Conservation (phyloP, 495 filamentous ascomycete species). For the Beverwykella pulmonaria region DNA sequence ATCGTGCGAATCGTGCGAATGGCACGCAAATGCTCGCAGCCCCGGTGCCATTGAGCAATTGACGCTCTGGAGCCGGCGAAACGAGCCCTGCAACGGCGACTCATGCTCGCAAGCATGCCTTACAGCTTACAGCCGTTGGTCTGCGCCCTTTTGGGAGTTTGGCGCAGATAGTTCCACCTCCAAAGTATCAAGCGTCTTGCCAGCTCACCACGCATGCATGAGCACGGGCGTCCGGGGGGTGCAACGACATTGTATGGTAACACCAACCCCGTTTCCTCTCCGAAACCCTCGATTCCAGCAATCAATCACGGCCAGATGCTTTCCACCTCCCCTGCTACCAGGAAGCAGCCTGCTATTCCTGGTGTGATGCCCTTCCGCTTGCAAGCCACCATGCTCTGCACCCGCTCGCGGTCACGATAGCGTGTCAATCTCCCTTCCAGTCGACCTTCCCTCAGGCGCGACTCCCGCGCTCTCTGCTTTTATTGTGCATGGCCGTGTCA, state of each 20-base stretch:
- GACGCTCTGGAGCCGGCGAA: neutral
- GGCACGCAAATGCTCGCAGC: constrained; percentile 7
- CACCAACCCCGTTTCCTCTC: constrained; percentile 36
- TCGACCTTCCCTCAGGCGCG: constrained; percentile 39
- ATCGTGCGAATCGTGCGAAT: constrained; percentile 12
- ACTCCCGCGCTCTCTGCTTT: constrained; percentile 32
- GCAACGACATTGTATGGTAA: constrained; percentile 39
- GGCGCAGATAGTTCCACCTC: constrained; percentile 58
- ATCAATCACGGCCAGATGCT: constrained; percentile 21
- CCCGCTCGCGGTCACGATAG: constrained; percentile 34
- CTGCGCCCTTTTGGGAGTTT: constrained; percentile 50
- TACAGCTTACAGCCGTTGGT: constrained; percentile 45
- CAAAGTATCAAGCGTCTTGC: constrained; percentile 74
- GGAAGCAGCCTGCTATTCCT: constrained; percentile 36
- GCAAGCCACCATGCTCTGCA: constrained; percentile 38
- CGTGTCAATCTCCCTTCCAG: constrained; percentile 57
- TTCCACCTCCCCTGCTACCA: constrained; percentile 13
- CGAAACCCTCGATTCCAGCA: constrained; percentile 35
- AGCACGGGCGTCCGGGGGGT: constrained; percentile 38
- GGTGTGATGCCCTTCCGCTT: constrained; percentile 31
- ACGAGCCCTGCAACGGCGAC: constrained; percentile 26
- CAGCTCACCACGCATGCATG: constrained; percentile 90
- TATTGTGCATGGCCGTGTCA: constrained; percentile 12
- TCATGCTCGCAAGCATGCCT: constrained; percentile 36
- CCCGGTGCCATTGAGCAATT: constrained; percentile 4